Percentiles rank a stretch among this genome's conserved stretches.
Conservation (phyloP, 352 stramenopile species). For the Phytophthora melonis region DNA sequence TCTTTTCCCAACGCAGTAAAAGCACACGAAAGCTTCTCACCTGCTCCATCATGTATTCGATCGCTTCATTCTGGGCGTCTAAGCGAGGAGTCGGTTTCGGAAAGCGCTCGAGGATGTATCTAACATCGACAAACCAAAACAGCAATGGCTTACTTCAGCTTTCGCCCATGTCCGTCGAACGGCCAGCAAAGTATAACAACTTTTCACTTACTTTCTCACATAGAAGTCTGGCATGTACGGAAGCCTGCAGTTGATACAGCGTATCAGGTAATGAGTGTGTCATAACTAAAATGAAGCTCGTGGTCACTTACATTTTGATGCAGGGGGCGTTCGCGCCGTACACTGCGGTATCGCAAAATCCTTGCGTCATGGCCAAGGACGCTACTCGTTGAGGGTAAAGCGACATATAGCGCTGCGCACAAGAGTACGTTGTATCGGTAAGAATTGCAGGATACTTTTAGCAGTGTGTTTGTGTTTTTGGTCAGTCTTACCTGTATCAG, state of each 20-base stretch:
- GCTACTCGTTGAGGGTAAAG: conserved; percentile 67
- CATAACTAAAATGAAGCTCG: not conserved
- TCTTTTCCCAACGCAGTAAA: not conserved
- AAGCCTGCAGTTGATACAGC: conserved; percentile 42
- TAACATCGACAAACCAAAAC: conserved; percentile 21
- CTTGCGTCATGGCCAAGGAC: conserved; percentile 73
- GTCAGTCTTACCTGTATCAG: conserved; percentile 61
- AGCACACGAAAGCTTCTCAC: conserved; percentile 25
- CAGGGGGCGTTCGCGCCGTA: conserved; percentile 58
- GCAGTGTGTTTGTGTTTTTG: not conserved
- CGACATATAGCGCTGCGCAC: conserved; percentile 57
- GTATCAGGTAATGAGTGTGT: not conserved
- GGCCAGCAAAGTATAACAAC: not conserved
- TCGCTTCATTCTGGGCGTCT: conserved; percentile 44
- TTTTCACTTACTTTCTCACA: conserved; percentile 60
- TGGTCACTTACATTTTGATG: conserved; percentile 57
- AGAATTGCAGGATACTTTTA: too few species aligned
- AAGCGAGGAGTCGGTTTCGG: conserved; percentile 43
- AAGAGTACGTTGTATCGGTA: not conserved
- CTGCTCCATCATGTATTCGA: conserved; percentile 78
- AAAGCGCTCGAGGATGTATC: conserved; percentile 66
- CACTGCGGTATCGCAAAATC: conserved; percentile 62
- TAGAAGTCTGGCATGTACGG: conserved; percentile 79
- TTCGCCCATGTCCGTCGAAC: not conserved
- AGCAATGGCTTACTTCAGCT: not conserved